Evolutionary conservation across 495 filamentous ascomycete species (phyloP).

Genomic region (Neohortaea acidophila): DNA sequence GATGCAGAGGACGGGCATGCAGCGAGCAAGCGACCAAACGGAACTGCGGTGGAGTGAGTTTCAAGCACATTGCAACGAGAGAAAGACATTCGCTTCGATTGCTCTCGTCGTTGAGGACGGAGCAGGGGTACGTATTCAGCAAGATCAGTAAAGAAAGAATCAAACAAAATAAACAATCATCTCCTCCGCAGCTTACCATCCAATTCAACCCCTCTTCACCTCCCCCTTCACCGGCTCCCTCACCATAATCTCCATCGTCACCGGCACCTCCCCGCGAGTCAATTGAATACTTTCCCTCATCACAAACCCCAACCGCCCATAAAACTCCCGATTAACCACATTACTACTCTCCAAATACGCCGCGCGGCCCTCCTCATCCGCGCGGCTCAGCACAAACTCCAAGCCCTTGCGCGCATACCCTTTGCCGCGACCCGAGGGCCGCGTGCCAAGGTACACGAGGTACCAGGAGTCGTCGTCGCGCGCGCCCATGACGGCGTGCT

Average conservation of each 20-base stretch:
- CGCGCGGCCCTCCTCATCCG: conserved; percentile 45
- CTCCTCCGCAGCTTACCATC: background rate
- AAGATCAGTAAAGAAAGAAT: too few relatives aligned
- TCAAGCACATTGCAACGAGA: too few relatives aligned
- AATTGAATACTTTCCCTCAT: conserved; percentile 42
- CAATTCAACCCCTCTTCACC: too few relatives aligned
- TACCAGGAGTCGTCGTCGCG: conserved; percentile 51
- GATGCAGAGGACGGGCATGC: too few relatives aligned
- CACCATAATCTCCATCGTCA: conserved; percentile 63
- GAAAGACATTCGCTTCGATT: too few relatives aligned
- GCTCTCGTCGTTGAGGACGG: too few relatives aligned
- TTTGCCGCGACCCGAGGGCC: conserved; percentile 44
- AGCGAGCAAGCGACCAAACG: too few relatives aligned
- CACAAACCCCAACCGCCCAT: conserved; percentile 55
- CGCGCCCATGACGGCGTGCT: conserved; percentile 46
- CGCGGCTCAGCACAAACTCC: conserved; percentile 45
- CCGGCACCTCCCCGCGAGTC: conserved; percentile 40
- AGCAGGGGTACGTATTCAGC: too few relatives aligned
- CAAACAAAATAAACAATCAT: too few relatives aligned
- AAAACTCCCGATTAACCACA: conserved; percentile 47
- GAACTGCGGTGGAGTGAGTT: too few relatives aligned
- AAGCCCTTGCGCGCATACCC: conserved; percentile 57
- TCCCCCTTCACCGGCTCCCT: conserved; percentile 39
- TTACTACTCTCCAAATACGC: conserved; percentile 68
- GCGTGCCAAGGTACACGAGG: conserved; percentile 65